These are phyloP conservation scores for Hypoxylon perforatum DNA, from an alignment of 495 filamentous ascomycete species.

Conservation along the genomic window DNA sequence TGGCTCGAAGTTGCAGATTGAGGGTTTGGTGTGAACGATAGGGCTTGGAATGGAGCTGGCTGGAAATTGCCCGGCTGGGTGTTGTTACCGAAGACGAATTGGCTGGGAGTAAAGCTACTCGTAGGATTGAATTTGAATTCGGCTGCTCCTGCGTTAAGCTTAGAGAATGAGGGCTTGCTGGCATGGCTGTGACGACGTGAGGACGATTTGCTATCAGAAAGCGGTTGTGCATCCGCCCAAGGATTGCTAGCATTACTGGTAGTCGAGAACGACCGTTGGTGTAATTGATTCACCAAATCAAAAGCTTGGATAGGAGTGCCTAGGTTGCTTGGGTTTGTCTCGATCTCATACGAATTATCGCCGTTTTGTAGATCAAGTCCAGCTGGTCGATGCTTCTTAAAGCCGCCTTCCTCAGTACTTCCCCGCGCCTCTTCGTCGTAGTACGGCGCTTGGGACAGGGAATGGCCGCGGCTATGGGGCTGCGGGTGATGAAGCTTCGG, in stretches of 20 bases:
- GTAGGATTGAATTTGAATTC: slow-evolving; percentile 86
- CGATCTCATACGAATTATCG: slow-evolving; percentile 73
- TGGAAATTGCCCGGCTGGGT: slow-evolving; percentile 62
- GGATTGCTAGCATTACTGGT: slow-evolving; percentile 66
- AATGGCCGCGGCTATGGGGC: slow-evolving; percentile 69
- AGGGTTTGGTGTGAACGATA: slow-evolving; percentile 49
- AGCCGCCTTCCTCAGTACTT: slow-evolving; percentile 48
- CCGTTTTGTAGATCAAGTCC: slow-evolving; percentile 43
- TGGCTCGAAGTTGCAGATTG: slow-evolving; percentile 49
- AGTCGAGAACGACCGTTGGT: slow-evolving; percentile 56
- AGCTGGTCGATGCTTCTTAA: slow-evolving; percentile 46
- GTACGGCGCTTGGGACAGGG: slow-evolving; percentile 64
- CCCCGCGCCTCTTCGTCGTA: slow-evolving; percentile 52
- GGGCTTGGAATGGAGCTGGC: slow-evolving; percentile 38
- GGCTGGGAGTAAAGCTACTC: slow-evolving; percentile 68
- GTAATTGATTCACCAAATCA: slow-evolving; percentile 52
- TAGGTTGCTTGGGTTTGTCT: slow-evolving; percentile 79
- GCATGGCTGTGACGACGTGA: slow-evolving; percentile 60
- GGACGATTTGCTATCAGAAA: slow-evolving; percentile 46
- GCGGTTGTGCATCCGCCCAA: slow-evolving; percentile 57
- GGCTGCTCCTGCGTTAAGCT: slow-evolving; percentile 85
- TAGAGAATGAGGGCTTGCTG: slow-evolving; percentile 76
- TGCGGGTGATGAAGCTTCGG: slow-evolving; percentile 69
- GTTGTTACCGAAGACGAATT: slow-evolving; percentile 64
- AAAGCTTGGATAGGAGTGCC: slow-evolving; percentile 67